These are phyloP conservation scores for Excoecaria cochinchinensis DNA, from an alignment of 345 rosid species.

Conservation along the genomic window DNA sequence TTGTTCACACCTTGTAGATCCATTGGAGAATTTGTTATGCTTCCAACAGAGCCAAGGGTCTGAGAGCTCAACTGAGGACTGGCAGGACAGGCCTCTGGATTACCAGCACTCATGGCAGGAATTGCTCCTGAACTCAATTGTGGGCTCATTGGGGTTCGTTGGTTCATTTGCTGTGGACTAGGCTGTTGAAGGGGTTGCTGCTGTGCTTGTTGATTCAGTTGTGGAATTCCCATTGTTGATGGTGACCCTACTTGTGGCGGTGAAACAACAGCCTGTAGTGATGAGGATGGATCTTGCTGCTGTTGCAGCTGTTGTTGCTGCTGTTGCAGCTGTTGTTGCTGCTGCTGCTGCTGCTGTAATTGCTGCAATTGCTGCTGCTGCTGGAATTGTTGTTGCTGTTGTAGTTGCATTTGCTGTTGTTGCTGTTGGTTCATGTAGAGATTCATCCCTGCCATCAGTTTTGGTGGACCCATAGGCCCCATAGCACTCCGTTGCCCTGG, in stretches of 20 bases:
- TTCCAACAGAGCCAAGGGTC: constrained; percentile 88
- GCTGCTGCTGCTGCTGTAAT: constrained; percentile 40
- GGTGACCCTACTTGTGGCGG: constrained; percentile 78
- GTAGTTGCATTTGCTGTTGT: constrained; percentile 32
- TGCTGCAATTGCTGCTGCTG: constrained; percentile 39
- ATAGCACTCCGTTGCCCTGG: constrained; percentile 54
- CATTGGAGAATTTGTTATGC: constrained; percentile 87
- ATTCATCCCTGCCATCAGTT: constrained; percentile 64
- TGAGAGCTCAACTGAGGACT: constrained; percentile 97
- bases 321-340: constrained; percentile 21
- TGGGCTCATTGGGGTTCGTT: constrained; percentile 87
- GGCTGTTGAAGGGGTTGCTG: constrained; percentile 63
- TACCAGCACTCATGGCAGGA: constrained; percentile 71
- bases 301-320: constrained; percentile 30
- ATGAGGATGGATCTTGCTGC: constrained; percentile 53
- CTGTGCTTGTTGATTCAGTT: constrained; percentile 53
- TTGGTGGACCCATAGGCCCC: constrained; percentile 92
- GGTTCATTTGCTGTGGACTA: constrained; percentile 87
- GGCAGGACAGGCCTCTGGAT: constrained; percentile 78
- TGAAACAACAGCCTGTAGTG: constrained; percentile 74
- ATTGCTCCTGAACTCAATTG: constrained; percentile 79
- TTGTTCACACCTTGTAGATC: constrained; percentile 85
- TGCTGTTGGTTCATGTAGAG: constrained; percentile 65
- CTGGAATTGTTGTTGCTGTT: constrained; percentile 8
- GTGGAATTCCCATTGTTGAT: constrained; percentile 63